phyloP scores from a whole-genome alignment of 139 green algal genomes.

The Chlorella sp. region DNA sequence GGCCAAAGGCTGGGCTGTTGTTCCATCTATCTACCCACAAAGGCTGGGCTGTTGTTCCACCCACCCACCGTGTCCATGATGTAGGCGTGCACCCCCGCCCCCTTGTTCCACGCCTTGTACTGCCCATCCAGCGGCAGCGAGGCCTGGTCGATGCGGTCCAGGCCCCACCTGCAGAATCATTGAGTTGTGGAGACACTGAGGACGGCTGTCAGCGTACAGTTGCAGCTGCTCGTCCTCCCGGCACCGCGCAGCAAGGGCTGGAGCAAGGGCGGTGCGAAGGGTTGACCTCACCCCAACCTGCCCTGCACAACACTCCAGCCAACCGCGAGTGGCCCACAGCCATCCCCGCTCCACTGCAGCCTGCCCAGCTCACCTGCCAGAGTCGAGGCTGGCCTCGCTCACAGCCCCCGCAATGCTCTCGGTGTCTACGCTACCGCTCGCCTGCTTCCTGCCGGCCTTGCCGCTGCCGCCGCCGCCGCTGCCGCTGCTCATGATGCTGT shows the following conservation, averaged over 20 bases:
- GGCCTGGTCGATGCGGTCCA: slow-evolving; percentile 74
- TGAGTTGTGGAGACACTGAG: not conserved
- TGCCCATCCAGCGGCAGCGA: slow-evolving; percentile 63
- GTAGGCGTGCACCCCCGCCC: slow-evolving; percentile 73
- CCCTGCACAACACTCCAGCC: no score
- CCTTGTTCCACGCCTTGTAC: slow-evolving; percentile 57
- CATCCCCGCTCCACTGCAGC: not conserved
- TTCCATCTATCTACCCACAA: no score
- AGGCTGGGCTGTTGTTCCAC: no score
- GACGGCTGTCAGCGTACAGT: no score
- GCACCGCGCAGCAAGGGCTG: no score
- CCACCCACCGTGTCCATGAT: slow-evolving; percentile 68
- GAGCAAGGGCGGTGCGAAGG: not conserved
- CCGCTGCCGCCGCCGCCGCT: not conserved
- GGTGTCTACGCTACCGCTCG: not conserved
- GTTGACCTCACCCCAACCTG: not conserved
- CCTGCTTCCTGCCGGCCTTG: not conserved
- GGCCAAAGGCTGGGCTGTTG: no score
- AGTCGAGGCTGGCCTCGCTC: not conserved
- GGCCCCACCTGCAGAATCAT: slow-evolving; percentile 48
- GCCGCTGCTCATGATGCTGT: not conserved
- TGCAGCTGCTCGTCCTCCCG: no score
- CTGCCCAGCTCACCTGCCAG: not conserved
- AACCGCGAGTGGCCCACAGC: not conserved
- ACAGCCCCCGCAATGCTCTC: not conserved